phyloP scores from a whole-genome alignment of 202 grass and related monocot species.

The Schoenoplectus triqueter region DNA sequence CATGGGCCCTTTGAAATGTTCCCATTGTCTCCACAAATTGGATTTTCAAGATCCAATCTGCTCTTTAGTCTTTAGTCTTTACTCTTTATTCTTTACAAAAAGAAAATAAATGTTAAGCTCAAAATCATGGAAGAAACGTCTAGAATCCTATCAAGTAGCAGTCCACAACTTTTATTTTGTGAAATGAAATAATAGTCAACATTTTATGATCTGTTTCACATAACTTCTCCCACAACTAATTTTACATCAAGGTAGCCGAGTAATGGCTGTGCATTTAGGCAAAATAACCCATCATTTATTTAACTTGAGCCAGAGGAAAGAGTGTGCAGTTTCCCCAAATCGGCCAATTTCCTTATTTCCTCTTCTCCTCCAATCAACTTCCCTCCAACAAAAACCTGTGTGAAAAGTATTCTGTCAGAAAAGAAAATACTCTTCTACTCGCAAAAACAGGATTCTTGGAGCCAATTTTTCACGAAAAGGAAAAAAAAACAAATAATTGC shows the following conservation, averaged over 20 bases:
- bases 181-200: not conserved
- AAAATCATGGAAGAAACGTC: not conserved
- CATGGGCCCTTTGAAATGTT: not conserved
- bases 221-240: not conserved
- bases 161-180: not conserved
- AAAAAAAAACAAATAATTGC: not conserved
- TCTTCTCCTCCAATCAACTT: constrained; percentile 34
- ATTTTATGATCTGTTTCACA: not conserved
- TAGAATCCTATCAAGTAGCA: not conserved
- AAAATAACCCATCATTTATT: not conserved
- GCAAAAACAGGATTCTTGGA: not conserved
- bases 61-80: too few species aligned
- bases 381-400: constrained; percentile 1
- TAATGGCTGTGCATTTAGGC: not conserved
- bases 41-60: too few species aligned
- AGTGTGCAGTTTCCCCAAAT: constrained; percentile 15
- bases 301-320: constrained; percentile 21
- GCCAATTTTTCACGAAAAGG: not conserved
- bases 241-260: not conserved
- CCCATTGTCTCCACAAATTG: not conserved
- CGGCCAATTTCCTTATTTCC: constrained; percentile 5
- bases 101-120: not conserved
- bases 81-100: constrained; percentile 3
- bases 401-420: constrained; percentile 8
- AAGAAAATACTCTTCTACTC: not conserved